A percentile compares a stretch with the other conserved stretches of the same genome.
Conservation (phyloP, 176 grass and related monocot genomes). For the Oryza glumipatula region DNA sequence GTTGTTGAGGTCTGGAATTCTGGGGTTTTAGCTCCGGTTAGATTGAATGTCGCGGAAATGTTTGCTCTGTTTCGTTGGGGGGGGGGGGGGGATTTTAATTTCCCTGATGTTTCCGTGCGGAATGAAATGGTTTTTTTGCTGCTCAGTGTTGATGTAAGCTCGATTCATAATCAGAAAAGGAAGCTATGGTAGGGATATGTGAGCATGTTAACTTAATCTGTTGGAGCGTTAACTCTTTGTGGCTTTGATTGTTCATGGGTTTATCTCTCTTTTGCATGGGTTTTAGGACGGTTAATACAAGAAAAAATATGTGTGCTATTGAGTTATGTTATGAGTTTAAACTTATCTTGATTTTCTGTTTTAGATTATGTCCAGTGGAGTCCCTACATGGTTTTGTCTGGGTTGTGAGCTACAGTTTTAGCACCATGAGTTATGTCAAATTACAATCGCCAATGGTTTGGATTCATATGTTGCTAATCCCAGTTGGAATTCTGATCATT, state of each 20-base stretch:
- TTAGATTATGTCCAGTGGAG: slow-evolving; percentile 1
- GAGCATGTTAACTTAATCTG: not conserved
- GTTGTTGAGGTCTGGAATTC: not conserved
- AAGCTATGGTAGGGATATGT: not conserved
- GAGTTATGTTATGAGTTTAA: not conserved
- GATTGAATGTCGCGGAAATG: slow-evolving; percentile 36
- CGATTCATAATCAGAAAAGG: not conserved
- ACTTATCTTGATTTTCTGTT: not conserved
- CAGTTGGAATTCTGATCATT: not conserved
- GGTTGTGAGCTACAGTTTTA: not conserved
- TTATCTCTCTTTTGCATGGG: not conserved
- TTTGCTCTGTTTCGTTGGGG: not conserved
- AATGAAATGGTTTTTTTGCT: not conserved
- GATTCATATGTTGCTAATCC: slow-evolving; percentile 11
- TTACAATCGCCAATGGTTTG: not conserved
- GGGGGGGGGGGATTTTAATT: not conserved
- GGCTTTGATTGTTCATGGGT: not conserved
- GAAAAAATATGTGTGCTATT: not conserved
- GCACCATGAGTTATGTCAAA: not conserved
- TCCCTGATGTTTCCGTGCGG: not conserved
- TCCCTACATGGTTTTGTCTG: slow-evolving; percentile 3
- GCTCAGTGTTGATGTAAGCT: not conserved
- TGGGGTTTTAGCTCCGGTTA: not conserved
- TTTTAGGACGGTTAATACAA: not conserved
- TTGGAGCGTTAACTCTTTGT: not conserved